Conservation (phyloP, 202 grass and related monocot genomes). For the Carex arenaria region DNA sequence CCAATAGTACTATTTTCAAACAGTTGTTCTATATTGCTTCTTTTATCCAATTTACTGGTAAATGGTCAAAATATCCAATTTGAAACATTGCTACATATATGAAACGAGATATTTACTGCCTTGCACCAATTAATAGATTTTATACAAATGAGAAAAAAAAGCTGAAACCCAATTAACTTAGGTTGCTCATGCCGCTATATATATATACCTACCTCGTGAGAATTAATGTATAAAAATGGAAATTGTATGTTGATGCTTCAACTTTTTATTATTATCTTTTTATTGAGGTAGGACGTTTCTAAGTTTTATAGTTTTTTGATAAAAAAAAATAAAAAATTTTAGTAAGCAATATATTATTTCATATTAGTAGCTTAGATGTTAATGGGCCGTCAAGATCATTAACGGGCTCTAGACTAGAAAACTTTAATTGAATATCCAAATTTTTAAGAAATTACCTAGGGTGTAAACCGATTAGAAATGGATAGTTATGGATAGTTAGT, state of each 20-base stretch:
- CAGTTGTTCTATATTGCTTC: background rate
- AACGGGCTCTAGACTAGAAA: background rate
- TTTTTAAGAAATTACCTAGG: background rate
- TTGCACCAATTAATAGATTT: background rate
- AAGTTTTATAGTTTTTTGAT: background rate
- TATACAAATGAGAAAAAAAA: background rate
- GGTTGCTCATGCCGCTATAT: background rate
- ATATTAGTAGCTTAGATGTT: background rate
- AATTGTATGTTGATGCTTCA: background rate
- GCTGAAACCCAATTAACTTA: background rate
- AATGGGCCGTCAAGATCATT: background rate
- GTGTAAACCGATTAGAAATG: too few relatives aligned
- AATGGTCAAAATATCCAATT: background rate
- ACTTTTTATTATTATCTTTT: background rate
- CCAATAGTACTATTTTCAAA: background rate
- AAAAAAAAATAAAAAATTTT: background rate
- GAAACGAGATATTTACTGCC: background rate
- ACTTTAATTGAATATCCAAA: background rate
- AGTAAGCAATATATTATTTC: background rate
- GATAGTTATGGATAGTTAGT: too few relatives aligned
- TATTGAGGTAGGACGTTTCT: background rate
- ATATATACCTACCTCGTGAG: background rate
- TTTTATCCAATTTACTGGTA: background rate
- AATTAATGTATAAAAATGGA: background rate
- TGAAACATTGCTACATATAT: background rate